Percentiles rank a stretch among this genome's conserved stretches.
These are phyloP conservation scores for Alloteropsis semialata DNA, from an alignment of 176 grass and related monocot species.

Conservation along the genomic window DNA sequence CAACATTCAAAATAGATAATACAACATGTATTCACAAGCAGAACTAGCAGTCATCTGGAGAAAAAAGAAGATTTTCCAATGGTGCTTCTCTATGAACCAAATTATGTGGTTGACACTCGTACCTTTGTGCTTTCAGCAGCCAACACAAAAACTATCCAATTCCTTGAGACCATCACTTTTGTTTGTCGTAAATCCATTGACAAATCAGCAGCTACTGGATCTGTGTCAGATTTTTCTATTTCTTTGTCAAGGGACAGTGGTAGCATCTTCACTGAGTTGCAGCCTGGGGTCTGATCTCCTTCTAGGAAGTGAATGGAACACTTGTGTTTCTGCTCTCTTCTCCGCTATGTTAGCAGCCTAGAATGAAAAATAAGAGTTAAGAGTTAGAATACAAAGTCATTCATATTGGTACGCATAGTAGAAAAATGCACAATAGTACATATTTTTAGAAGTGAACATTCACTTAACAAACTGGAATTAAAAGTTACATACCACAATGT, in stretches of 20 bases:
- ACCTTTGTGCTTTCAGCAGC: slow-evolving; percentile 92
- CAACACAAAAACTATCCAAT: slow-evolving; percentile 88
- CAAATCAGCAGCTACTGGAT: slow-evolving; percentile 7
- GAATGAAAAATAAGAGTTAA: too few species aligned
- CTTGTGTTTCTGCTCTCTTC: slow-evolving; percentile 46
- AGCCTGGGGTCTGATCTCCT: slow-evolving; percentile 23
- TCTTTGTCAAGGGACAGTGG: slow-evolving; percentile 23
- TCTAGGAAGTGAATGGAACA: slow-evolving; percentile 27
- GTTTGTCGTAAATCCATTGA: not conserved
- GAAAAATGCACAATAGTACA: too few species aligned
- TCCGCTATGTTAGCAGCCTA: too few species aligned
- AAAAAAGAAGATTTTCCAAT: not conserved
- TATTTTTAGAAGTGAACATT: too few species aligned
- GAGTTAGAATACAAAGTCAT: too few species aligned
- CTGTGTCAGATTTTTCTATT: slow-evolving; percentile 30
- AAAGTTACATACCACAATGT: too few species aligned
- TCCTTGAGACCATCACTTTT: slow-evolving; percentile 78
- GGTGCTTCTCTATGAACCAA: not conserved
- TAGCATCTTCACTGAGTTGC: slow-evolving; percentile 19
- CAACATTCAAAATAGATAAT: slow-evolving; percentile 4
- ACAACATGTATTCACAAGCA: not conserved
- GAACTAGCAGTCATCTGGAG: not conserved
- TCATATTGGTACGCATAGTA: too few species aligned
- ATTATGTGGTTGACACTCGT: slow-evolving; percentile 6
- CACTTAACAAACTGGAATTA: too few species aligned